These are phyloP conservation scores for Neurospora crassa DNA, from an alignment of 2,329 filamentous ascomycete species.

Conservation along the genomic window DNA sequence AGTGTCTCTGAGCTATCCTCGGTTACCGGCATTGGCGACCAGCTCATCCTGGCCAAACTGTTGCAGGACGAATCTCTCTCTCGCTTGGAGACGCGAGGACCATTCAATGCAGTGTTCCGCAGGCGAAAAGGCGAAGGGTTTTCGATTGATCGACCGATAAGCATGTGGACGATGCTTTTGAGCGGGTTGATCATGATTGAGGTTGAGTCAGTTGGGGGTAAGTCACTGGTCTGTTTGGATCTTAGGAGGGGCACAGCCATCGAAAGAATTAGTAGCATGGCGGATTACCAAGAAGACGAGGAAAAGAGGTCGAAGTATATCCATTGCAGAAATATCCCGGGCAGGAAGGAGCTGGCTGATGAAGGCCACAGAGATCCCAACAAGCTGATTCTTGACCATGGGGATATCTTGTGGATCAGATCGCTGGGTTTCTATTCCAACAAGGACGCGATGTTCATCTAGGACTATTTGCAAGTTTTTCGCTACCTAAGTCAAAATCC, in stretches of 20 bases:
- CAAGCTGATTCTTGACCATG: too few relatives aligned
- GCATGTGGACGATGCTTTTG: constrained; percentile 8
- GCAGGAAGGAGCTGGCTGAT: too few relatives aligned
- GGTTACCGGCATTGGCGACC: neutral
- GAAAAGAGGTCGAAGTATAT: too few relatives aligned
- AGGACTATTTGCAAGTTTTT: too few relatives aligned
- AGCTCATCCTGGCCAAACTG: neutral
- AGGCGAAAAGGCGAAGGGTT: constrained; percentile 6
- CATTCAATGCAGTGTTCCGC: constrained; percentile 9
- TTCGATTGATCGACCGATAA: constrained; percentile 18
- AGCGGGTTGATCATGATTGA: constrained; percentile 13
- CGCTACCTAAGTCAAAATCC: too few relatives aligned
- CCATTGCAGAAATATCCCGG: too few relatives aligned
- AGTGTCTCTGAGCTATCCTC: neutral
- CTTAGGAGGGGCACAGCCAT: neutral
- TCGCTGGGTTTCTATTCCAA: neutral
- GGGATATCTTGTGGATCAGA: neutral
- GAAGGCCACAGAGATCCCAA: too few relatives aligned
- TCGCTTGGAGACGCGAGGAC: constrained; percentile 7
- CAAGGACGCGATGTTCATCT: neutral
- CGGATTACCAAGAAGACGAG: too few relatives aligned
- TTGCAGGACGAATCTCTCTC: too few relatives aligned
- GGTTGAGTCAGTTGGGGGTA: neutral
- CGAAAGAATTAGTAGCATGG: too few relatives aligned
- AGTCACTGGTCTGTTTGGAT: neutral